Conservation (phyloP, 495 filamentous ascomycete species). For the Penicillium waksmanii region DNA sequence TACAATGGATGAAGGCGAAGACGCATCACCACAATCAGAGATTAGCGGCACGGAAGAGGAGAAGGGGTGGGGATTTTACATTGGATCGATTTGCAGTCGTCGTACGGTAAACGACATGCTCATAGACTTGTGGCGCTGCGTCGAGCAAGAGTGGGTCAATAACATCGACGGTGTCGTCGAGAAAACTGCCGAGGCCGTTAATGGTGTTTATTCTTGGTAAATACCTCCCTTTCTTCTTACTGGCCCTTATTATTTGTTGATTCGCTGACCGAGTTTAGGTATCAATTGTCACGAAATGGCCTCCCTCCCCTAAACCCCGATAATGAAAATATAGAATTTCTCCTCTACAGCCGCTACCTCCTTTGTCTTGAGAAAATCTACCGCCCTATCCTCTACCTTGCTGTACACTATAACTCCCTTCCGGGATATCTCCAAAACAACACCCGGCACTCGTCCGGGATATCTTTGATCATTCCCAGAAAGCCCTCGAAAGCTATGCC, state of each 20-base stretch:
- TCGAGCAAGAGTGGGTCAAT: constrained; percentile 27
- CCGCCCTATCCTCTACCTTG: constrained; percentile 33
- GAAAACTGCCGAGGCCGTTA: constrained; percentile 18
- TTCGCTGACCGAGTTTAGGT: constrained; percentile 16
- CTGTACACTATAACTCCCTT: constrained; percentile 25
- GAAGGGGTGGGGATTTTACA: constrained; percentile 33
- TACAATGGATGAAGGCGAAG: constrained; percentile 16
- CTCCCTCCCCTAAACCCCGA: constrained; percentile 10
- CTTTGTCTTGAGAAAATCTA: constrained; percentile 29
- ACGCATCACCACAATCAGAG: constrained; percentile 6
- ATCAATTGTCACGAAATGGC: constrained; percentile 18
- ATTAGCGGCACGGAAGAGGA: constrained; percentile 23
- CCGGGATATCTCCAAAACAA: constrained; percentile 22
- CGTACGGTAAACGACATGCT: constrained; percentile 33
- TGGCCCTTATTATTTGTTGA: neutral
- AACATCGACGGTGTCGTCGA: constrained; percentile 21
- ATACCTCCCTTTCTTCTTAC: neutral
- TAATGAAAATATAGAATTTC: constrained; percentile 25
- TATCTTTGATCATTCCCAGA: constrained; percentile 24
- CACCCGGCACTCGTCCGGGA: constrained; percentile 11
- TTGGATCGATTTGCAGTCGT: constrained; percentile 31
- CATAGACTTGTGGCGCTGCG: constrained; percentile 30
- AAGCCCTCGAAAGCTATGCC: constrained; percentile 28
- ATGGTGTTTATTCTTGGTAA: constrained; percentile 27
- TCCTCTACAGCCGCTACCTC: constrained; percentile 23